Percentiles rank a stretch among this genome's conserved stretches.
phyloP scores from a whole-genome alignment of 2,329 filamentous ascomycete species.

The Lecanicillium sp. region DNA sequence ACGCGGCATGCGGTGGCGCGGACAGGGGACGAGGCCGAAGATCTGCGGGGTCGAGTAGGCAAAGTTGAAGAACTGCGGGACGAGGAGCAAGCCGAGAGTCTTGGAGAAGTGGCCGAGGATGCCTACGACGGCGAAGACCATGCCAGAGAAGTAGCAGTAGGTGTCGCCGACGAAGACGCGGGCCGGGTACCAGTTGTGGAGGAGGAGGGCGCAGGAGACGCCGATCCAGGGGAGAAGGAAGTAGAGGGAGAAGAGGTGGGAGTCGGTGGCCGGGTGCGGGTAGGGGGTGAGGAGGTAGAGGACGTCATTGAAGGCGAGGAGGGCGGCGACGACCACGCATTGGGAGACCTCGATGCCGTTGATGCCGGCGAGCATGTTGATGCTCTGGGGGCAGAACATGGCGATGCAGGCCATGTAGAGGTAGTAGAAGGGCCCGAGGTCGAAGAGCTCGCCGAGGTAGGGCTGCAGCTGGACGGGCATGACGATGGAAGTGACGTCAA shows the following conservation, averaged over 20 bases:
- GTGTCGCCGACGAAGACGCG: slow-evolving; percentile 96
- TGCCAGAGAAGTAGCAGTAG: slow-evolving; percentile 98
- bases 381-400: slow-evolving; percentile 97
- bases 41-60: slow-evolving; percentile 88
- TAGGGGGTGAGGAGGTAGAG: slow-evolving; percentile 81
- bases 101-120: slow-evolving; percentile 98
- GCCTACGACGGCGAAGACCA: slow-evolving; percentile 96
- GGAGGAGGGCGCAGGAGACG: slow-evolving; percentile 78
- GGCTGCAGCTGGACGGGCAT: slow-evolving; percentile 79
- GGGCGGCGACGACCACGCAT: slow-evolving; percentile 79
- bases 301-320: slow-evolving; percentile 80
- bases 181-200: slow-evolving; percentile 94
- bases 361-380: slow-evolving; percentile 99
- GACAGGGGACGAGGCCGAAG: slow-evolving; percentile 84
- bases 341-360: slow-evolving; percentile 97
- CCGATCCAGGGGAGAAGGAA: slow-evolving; percentile 90
- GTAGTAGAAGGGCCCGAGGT: slow-evolving; percentile 83
- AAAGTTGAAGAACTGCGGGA: slow-evolving; percentile 96
- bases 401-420: slow-evolving; percentile 92
- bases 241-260: slow-evolving; percentile 93
- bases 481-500: slow-evolving; percentile 92
- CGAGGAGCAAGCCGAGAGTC: slow-evolving; percentile 81
- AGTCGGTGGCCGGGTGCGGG: slow-evolving; percentile 90
- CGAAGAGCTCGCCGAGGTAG: slow-evolving; percentile 77
- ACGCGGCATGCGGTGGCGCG: slow-evolving; percentile 80